phyloP scores from a whole-genome alignment of 1,284 basidiomycete species.

The Ustilago loliicola region DNA sequence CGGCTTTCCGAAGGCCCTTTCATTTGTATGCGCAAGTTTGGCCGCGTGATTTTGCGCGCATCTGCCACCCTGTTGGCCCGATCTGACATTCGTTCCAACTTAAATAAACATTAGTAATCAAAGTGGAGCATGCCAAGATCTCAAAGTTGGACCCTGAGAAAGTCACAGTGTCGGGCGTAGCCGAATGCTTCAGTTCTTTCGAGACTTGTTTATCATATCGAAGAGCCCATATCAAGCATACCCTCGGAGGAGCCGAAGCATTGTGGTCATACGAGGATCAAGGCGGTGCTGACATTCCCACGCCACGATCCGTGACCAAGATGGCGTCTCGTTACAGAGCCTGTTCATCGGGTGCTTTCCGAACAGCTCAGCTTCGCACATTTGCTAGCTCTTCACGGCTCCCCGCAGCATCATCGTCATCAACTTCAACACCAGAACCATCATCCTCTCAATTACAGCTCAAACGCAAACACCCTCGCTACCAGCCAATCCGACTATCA shows the following conservation, averaged over 20 bases:
- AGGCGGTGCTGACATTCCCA: neutral
- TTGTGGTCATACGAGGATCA: neutral
- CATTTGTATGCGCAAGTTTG: neutral
- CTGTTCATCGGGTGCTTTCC: slow-evolving; percentile 2
- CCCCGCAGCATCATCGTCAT: slow-evolving; percentile 1
- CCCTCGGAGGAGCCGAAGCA: too few relatives aligned
- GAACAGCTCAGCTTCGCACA: slow-evolving; percentile 1
- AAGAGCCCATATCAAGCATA: too few relatives aligned
- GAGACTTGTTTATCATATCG: neutral
- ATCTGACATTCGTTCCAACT: too few relatives aligned
- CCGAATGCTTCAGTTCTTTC: too few relatives aligned
- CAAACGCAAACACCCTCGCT: neutral
- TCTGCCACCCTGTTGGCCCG: too few relatives aligned
- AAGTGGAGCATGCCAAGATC: neutral
- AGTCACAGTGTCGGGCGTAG: neutral
- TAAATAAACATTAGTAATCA: slow-evolving; percentile 14
- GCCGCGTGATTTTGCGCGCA: too few relatives aligned
- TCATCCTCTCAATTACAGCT: neutral
- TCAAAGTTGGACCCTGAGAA: neutral
- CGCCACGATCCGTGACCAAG: neutral
- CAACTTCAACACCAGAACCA: neutral
- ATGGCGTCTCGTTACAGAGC: slow-evolving; percentile 21
- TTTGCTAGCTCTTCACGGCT: neutral
- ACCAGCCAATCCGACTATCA: slow-evolving; percentile 32
- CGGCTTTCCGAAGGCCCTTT: slow-evolving; percentile 16